phyloP scores from a whole-genome alignment of 352 stramenopile genomes.

The Globisporangium alternatum region DNA sequence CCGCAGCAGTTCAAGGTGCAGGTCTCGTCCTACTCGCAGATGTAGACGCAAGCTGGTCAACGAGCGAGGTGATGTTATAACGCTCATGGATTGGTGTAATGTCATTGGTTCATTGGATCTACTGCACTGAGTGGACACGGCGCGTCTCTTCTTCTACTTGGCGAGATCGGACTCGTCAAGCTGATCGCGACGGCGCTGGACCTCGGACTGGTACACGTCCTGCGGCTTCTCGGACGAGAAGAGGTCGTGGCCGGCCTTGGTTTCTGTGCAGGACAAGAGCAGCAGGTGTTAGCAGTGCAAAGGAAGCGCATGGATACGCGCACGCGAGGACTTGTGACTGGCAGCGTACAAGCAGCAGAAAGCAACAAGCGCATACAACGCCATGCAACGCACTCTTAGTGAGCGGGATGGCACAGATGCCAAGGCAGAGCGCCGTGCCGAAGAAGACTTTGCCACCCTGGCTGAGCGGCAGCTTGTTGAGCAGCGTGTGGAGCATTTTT shows the following conservation, averaged over 20 bases:
- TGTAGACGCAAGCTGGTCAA: background rate
- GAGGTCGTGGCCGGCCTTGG: slow-evolving; percentile 78
- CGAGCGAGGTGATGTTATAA: background rate
- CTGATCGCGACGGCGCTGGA: slow-evolving; percentile 63
- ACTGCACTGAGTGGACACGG: background rate
- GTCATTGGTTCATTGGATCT: background rate
- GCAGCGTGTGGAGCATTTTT: slow-evolving; percentile 51
- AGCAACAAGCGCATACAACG: background rate
- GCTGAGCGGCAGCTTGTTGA: slow-evolving; percentile 66
- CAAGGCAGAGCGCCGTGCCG: slow-evolving; percentile 62
- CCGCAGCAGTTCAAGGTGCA: slow-evolving; percentile 78
- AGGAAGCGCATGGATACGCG: background rate
- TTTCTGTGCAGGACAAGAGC: slow-evolving; percentile 34
- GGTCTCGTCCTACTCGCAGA: slow-evolving; percentile 45
- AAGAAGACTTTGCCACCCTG: slow-evolving; percentile 73
- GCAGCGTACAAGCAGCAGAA: background rate
- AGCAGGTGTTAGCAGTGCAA: background rate
- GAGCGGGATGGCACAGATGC: slow-evolving; percentile 67
- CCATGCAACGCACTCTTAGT: slow-evolving; percentile 41
- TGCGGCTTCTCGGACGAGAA: slow-evolving; percentile 85
- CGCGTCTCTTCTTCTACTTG: slow-evolving; percentile 13
- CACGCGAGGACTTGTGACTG: background rate
- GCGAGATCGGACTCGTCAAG: slow-evolving; percentile 40
- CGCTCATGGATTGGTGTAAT: background rate
- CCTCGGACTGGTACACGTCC: slow-evolving; percentile 69